Evolutionary conservation across 306 rosid species (phyloP).

Genomic region (Hippophae tibetana): DNA sequence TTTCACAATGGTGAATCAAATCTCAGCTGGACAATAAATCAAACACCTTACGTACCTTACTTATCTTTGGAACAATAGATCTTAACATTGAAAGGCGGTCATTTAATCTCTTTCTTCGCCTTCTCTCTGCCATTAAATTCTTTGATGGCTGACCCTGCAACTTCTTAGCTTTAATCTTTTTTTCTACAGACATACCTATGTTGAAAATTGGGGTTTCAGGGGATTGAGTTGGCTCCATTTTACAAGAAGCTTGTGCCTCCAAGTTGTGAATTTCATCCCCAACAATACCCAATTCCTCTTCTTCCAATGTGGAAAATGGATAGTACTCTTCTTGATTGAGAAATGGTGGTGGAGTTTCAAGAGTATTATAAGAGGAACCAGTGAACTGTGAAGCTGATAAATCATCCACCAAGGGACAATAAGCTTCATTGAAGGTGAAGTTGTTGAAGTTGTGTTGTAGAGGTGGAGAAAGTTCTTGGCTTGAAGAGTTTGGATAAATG

Average conservation of each 20-base stretch:
- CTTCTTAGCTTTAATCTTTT: slow-evolving; percentile 50
- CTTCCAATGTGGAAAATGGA: slow-evolving; percentile 42
- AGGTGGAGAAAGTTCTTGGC: slow-evolving; percentile 36
- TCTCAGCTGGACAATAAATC: neutral
- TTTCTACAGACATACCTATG: slow-evolving; percentile 33
- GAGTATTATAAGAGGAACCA: slow-evolving; percentile 37
- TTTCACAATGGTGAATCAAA: too few relatives aligned
- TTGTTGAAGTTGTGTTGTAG: slow-evolving; percentile 21
- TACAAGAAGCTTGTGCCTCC: slow-evolving; percentile 52
- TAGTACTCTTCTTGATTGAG: slow-evolving; percentile 30
- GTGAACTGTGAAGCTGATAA: slow-evolving; percentile 37
- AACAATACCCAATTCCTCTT: slow-evolving; percentile 41
- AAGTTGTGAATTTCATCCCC: slow-evolving; percentile 46
- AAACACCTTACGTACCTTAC: slow-evolving; percentile 43
- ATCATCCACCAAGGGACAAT: slow-evolving; percentile 30
- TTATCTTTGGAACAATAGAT: slow-evolving; percentile 95
- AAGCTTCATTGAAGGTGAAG: slow-evolving; percentile 32
- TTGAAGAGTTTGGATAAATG: slow-evolving; percentile 35
- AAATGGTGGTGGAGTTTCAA: slow-evolving; percentile 34
- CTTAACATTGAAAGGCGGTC: slow-evolving; percentile 92
- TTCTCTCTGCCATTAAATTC: slow-evolving; percentile 92
- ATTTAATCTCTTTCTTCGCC: slow-evolving; percentile 76
- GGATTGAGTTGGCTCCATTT: slow-evolving; percentile 55
- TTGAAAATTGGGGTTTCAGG: slow-evolving; percentile 49
- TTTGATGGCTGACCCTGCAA: slow-evolving; percentile 83